These are phyloP conservation scores for Leishmania amazonensis DNA, from an alignment of 208 protist species.

Conservation along the genomic window DNA sequence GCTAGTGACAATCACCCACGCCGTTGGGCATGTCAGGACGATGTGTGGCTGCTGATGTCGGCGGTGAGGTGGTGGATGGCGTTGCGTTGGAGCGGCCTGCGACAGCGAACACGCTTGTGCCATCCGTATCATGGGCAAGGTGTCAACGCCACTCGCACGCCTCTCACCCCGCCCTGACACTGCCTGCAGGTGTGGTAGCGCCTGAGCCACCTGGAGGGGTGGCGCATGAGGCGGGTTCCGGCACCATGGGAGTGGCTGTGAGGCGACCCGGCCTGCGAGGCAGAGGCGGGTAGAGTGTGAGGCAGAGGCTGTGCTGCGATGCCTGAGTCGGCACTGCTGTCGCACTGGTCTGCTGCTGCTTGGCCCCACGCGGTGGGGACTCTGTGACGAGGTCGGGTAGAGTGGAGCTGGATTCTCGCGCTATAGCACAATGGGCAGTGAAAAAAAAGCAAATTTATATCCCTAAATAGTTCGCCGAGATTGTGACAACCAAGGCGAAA, in stretches of 20 bases:
- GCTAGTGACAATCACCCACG: not conserved
- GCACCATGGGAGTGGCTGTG: not conserved
- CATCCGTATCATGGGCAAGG: not conserved
- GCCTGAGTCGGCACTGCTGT: not conserved
- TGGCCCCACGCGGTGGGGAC: not conserved
- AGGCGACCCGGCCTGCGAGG: not conserved
- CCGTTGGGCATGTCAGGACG: not conserved
- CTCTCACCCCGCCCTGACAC: not conserved
- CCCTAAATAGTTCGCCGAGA: not conserved
- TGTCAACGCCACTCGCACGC: not conserved
- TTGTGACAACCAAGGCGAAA: not conserved
- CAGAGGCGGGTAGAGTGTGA: not conserved
- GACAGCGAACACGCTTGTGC: not conserved
- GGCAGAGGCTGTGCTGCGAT: not conserved
- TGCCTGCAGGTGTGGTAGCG: not conserved
- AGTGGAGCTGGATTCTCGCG: not conserved
- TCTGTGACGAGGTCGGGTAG: not conserved
- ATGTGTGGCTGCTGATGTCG: not conserved
- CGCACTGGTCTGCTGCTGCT: not conserved
- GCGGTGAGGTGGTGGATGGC: not conserved
- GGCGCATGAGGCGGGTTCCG: not conserved
- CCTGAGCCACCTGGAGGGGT: not conserved
- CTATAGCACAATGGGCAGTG: not conserved
- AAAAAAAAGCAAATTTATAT: not conserved
- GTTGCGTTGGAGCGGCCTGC: not conserved